A percentile compares a stretch with the other conserved stretches of the same genome.
Conservation (phyloP, 2,329 filamentous ascomycete genomes). For the Ophiostoma sp. region DNA sequence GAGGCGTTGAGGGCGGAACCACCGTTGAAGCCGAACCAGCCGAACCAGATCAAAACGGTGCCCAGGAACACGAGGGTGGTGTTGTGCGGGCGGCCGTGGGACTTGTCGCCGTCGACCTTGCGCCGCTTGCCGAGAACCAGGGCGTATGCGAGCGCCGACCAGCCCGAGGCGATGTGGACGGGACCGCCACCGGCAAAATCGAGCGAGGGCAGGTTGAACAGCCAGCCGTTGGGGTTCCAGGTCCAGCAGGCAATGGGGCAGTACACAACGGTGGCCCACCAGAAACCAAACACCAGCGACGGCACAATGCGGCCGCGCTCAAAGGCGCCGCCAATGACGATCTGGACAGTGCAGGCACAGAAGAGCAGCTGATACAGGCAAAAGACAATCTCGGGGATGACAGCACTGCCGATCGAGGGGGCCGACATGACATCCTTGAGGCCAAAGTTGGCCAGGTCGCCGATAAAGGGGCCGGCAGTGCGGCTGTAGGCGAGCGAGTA, state of each 20-base stretch:
- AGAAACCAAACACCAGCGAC: conserved; percentile 61
- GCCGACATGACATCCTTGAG: conserved; percentile 69
- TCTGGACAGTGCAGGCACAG: conserved; percentile 75
- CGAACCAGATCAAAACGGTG: conserved; percentile 78
- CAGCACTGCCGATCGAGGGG: conserved; percentile 66
- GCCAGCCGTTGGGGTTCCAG: conserved; percentile 70
- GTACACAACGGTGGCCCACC: conserved; percentile 68
- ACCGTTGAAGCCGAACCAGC: conserved; percentile 96
- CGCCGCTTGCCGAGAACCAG: conserved; percentile 66
- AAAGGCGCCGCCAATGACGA: conserved; percentile 56
- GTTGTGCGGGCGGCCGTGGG: conserved; percentile 63
- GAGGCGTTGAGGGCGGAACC: conserved; percentile 77
- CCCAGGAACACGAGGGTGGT: conserved; percentile 69
- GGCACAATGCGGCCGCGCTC: conserved; percentile 59
- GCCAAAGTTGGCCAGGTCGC: conserved; percentile 72
- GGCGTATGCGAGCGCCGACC: conserved; percentile 66
- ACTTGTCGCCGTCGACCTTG: conserved; percentile 45
- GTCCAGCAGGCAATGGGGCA: conserved; percentile 72
- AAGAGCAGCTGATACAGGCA: conserved; percentile 87
- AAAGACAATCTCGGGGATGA: conserved; percentile 78
- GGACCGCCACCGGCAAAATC: conserved; percentile 73
- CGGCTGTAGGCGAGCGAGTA: conserved; percentile 81
- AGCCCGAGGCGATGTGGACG: conserved; percentile 68
- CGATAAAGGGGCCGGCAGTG: conserved; percentile 68
- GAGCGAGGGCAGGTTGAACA: conserved; percentile 61